Conservation (phyloP, 2,329 filamentous ascomycete genomes). For the Pseudocercospora musae region DNA sequence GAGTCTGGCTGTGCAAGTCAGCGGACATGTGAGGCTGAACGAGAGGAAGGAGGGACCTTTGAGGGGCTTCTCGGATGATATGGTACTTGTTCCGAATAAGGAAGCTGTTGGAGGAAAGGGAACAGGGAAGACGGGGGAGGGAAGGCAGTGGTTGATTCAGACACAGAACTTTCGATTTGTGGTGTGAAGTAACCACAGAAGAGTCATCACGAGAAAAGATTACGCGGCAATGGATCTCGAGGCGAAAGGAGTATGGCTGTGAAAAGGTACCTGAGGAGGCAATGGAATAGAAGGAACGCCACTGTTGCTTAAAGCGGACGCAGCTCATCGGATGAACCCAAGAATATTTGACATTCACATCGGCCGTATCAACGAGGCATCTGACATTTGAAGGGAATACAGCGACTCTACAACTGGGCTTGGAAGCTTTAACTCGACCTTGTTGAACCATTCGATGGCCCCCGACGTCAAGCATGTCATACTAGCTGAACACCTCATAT, state of each 20-base stretch:
- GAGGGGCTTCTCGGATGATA: slow-evolving; percentile 73
- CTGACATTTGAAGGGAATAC: background rate
- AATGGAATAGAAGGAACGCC: background rate
- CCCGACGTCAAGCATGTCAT: background rate
- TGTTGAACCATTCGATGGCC: background rate
- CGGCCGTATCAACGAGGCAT: background rate
- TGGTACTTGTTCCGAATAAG: slow-evolving; percentile 68
- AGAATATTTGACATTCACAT: background rate
- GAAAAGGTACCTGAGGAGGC: background rate
- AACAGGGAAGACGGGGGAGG: slow-evolving; percentile 32
- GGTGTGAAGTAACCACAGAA: slow-evolving; percentile 29
- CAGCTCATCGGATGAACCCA: background rate
- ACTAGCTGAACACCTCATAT: background rate
- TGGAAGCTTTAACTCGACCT: background rate
- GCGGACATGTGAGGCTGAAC: slow-evolving; percentile 67
- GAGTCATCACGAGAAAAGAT: background rate
- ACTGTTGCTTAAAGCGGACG: background rate
- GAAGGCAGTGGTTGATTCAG: slow-evolving; percentile 41
- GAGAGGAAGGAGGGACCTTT: slow-evolving; percentile 57
- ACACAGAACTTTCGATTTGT: slow-evolving; percentile 45
- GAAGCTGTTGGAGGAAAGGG: slow-evolving; percentile 33
- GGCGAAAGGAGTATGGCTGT: background rate
- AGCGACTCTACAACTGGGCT: background rate
- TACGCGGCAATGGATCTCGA: background rate
- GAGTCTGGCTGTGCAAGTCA: slow-evolving; percentile 69